A percentile compares a stretch with the other conserved stretches of the same genome.
These are phyloP conservation scores for Mycosarcoma mackinlayi DNA, from an alignment of 1,284 basidiomycete genomes.

Conservation along the genomic window DNA sequence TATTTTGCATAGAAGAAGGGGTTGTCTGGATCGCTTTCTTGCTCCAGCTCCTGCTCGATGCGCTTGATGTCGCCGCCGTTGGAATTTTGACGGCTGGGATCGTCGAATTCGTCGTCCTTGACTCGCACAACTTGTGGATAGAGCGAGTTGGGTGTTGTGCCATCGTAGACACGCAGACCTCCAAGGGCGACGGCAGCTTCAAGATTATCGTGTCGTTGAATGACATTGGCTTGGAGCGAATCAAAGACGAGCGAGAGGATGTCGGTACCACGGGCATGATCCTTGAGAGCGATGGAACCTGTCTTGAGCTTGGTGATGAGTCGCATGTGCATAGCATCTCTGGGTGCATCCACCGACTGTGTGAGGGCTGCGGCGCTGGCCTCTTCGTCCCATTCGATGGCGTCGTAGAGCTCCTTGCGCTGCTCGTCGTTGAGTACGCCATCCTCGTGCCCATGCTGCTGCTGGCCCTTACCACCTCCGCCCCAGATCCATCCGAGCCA, in stretches of 20 bases:
- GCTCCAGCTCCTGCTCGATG: slow-evolving; percentile 64
- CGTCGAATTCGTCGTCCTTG: slow-evolving; percentile 73
- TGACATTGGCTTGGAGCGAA: slow-evolving; percentile 83
- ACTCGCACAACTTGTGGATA: slow-evolving; percentile 95
- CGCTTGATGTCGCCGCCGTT: slow-evolving; percentile 46
- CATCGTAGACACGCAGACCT: slow-evolving; percentile 90
- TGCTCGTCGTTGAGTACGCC: slow-evolving; percentile 89
- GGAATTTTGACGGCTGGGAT: slow-evolving; percentile 39
- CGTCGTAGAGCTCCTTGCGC: slow-evolving; percentile 89
- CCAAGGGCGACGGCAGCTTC: slow-evolving; percentile 86
- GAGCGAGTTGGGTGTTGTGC: slow-evolving; percentile 82
- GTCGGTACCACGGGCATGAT: slow-evolving; percentile 71
- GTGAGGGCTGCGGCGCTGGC: slow-evolving; percentile 45
- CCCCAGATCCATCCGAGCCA: slow-evolving; percentile 68
- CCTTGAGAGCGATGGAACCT: slow-evolving; percentile 61
- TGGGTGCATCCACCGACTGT: slow-evolving; percentile 72
- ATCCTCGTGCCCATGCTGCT: slow-evolving; percentile 38
- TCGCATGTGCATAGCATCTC: slow-evolving; percentile 83
- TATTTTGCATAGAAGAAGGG: slow-evolving; percentile 94
- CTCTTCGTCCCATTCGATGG: slow-evolving; percentile 84
- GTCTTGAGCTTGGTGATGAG: slow-evolving; percentile 73
- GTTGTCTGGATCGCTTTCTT: slow-evolving; percentile 70
- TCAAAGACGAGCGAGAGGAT: slow-evolving; percentile 91
- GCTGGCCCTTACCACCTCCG: slow-evolving; percentile 29
- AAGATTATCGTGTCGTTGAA: slow-evolving; percentile 87